phyloP scores from a whole-genome alignment of 2,329 filamentous ascomycete species.

The Fusarium poae region DNA sequence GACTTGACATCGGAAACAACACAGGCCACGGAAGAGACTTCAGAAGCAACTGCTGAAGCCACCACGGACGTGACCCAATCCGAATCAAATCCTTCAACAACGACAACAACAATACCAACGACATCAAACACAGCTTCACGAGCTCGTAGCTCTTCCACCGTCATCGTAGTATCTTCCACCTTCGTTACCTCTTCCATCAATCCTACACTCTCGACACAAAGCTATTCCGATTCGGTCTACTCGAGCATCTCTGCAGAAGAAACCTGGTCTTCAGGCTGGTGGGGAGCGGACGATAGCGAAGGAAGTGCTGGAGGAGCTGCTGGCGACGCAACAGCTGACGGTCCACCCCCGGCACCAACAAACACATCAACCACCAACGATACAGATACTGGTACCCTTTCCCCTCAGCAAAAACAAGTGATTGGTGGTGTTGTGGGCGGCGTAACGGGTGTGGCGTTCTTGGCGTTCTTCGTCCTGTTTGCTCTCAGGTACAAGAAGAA shows the following conservation, averaged over 20 bases:
- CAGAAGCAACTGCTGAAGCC: conserved; percentile 26
- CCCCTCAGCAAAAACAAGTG: conserved; percentile 56
- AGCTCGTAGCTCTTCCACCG: conserved; percentile 38
- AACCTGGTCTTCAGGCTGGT: conserved; percentile 43
- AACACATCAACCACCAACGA: conserved; percentile 37
- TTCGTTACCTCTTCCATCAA: conserved; percentile 40
- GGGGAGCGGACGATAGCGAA: conserved; percentile 34
- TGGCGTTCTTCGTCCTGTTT: conserved; percentile 67
- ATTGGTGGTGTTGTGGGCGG: conserved; percentile 70
- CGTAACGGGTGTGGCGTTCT: conserved; percentile 69
- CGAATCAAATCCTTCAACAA: conserved; percentile 16
- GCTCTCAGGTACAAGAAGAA: conserved; percentile 69
- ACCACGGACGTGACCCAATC: conserved; percentile 28
- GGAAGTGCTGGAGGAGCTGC: conserved; percentile 22
- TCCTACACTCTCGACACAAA: conserved; percentile 29
- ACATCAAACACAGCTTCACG: conserved; percentile 20
- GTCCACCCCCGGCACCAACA: conserved; percentile 43
- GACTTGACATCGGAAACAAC: conserved; percentile 33
- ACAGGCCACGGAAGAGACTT: conserved; percentile 23
- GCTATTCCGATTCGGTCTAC: conserved; percentile 43
- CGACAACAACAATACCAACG: conserved; percentile 33
- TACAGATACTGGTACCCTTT: conserved; percentile 45
- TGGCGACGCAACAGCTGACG: conserved; percentile 34
- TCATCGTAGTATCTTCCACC: conserved; percentile 38
- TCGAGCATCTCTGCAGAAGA: conserved; percentile 45